Evolutionary conservation across 768 basidiomycete species (phyloP).

Genomic region (Coprinopsis sp.): DNA sequence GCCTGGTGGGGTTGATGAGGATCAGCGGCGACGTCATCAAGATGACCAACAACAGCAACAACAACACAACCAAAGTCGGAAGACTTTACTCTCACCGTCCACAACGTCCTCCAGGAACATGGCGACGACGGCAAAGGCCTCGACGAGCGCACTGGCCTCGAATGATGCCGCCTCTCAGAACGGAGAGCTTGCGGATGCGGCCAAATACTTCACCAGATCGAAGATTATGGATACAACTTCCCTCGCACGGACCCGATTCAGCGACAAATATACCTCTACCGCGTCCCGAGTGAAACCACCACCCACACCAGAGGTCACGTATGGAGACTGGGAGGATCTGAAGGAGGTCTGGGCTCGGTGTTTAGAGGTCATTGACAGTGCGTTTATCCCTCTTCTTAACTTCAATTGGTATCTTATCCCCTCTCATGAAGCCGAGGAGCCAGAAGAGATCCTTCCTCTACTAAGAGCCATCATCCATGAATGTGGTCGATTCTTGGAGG

Average conservation of each 20-base stretch:
- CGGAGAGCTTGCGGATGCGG: not conserved
- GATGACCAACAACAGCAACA: not conserved
- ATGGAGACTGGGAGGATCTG: conserved; percentile 60
- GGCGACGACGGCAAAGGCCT: not conserved
- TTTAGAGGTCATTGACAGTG: conserved; percentile 56
- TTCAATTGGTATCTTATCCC: conserved; percentile 1
- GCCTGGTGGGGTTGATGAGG: no score
- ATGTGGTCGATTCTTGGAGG: conserved; percentile 56
- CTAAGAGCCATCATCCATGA: conserved; percentile 63
- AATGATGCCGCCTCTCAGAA: not conserved
- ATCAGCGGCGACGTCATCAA: not conserved
- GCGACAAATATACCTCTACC: not conserved
- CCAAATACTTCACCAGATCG: conserved; percentile 2
- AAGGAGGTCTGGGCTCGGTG: conserved; percentile 59
- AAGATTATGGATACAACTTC: conserved; percentile 9
- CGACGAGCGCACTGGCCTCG: not conserved
- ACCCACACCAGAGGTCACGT: conserved; percentile 14
- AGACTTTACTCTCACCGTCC: not conserved
- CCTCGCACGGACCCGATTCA: not conserved
- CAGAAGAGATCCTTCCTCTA: conserved; percentile 46
- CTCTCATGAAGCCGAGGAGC: conserved; percentile 39
- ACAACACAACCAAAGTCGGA: not conserved
- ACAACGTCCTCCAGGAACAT: not conserved
- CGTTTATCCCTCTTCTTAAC: conserved; percentile 16
- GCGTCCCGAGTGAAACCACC: not conserved